phyloP scores from a whole-genome alignment of 2,329 filamentous ascomycete genomes.

The Alternaria gansuensis region DNA sequence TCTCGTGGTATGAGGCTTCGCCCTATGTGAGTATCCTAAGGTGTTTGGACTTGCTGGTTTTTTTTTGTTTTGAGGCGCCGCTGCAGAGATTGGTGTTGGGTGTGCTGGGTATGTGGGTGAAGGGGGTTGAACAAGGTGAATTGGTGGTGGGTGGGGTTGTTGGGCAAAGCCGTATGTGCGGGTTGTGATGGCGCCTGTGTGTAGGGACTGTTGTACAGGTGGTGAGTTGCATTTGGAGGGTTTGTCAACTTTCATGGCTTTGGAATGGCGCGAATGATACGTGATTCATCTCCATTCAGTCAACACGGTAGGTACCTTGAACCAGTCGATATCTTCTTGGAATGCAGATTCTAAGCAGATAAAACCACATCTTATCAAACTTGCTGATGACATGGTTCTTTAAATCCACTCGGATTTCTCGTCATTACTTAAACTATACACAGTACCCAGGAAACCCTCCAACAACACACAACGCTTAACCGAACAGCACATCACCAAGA shows the following conservation, averaged over 20 bases:
- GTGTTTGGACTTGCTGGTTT: conserved; percentile 66
- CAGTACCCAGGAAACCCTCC: conserved; percentile 16
- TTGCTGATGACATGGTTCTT: conserved; percentile 4
- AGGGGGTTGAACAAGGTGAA: conserved; percentile 70
- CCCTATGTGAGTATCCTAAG: conserved; percentile 69
- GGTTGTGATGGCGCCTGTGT: conserved; percentile 78
- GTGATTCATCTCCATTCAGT: neutral
- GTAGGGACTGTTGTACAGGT: conserved; percentile 67
- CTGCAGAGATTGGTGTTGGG: conserved; percentile 31
- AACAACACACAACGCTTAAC: conserved; percentile 42
- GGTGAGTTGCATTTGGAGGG: neutral
- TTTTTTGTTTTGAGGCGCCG: conserved; percentile 31
- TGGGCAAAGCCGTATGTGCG: conserved; percentile 73
- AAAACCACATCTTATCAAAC: neutral
- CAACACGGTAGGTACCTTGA: neutral
- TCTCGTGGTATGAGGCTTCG: too few species aligned
- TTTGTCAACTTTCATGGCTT: neutral
- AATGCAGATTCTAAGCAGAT: too few species aligned
- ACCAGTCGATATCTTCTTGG: neutral
- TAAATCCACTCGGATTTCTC: conserved; percentile 21
- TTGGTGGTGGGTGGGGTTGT: conserved; percentile 68
- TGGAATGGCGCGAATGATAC: neutral
- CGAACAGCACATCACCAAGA: conserved; percentile 61
- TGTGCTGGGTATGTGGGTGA: conserved; percentile 41
- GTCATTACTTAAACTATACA: conserved; percentile 22